Base-by-base conservation (phyloP, 352 stramenopile genomes). In the Halophytophthora batemanensis region DNA sequence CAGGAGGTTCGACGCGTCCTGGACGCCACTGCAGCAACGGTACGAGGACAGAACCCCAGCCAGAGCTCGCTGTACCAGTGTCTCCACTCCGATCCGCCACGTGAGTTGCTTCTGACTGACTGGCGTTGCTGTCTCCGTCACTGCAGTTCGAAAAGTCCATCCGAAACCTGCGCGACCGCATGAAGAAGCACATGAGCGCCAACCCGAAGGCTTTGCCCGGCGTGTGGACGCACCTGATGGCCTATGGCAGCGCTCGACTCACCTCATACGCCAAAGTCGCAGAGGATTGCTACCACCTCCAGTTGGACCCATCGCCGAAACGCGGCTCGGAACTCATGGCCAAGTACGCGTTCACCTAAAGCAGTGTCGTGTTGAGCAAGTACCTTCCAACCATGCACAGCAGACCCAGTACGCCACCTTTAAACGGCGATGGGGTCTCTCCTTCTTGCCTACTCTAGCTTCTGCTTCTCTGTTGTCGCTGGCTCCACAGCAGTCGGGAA, bases 111-210 rank as follows among this genome's bases (percentile, higher is more conserved):
- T 21, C 28, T 63, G 17, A 63, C 51, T 22, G 6, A 22, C 15
- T 36, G 23, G 8, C 8, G 25, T 45, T 62, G 40, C 22, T 47
- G 21, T 47, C 35, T 5, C 12, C 52, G 6, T 23, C 53, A 21
- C 31, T 31, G 5, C 29, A 86, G 77, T 86, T 87, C 48, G 74
- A 87, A 49, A 87, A 84, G 50, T 82, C 77, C 7, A 73, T 74
- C 47, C 75, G 81, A 17, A 61, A 47, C 41, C 86, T 90, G 72
- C 77, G 84, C 46, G 71, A 82, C 12, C 74, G 79, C 17, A 74
- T 90, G 65, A 90, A 90, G 43, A 90, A 90, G 23, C 76, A 90
- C 50, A 84, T 87, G 15, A 59, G 61, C 1, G 55, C 57, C 10
- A 83, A 76, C 13, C 28, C 64, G 7, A 84, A 82, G 45, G 73